Evolutionary conservation across 306 rosid species (phyloP).

Genomic region (Vigna hirtella): DNA sequence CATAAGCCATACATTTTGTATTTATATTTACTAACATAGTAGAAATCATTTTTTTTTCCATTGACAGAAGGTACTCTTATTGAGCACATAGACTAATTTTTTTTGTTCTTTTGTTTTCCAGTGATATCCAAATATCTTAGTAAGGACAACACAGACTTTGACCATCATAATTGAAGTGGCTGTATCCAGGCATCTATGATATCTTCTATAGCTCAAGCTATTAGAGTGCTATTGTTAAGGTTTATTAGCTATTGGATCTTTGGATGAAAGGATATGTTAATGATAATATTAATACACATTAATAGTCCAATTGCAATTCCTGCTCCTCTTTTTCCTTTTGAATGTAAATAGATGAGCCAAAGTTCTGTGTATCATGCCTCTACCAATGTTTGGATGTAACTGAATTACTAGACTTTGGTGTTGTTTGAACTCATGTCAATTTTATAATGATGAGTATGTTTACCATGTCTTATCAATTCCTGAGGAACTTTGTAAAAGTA

Average conservation of each 20-base stretch:
- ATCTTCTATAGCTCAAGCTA: background rate
- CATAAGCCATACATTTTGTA: background rate
- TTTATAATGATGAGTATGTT: background rate
- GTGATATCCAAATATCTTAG: background rate
- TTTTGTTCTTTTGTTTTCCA: background rate
- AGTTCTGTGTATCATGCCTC: background rate
- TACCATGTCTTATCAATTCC: background rate
- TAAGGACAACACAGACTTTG: background rate
- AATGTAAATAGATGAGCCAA: background rate
- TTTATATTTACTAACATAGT: background rate
- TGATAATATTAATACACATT: background rate
- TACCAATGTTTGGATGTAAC: background rate
- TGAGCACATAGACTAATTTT: background rate
- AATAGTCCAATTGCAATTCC: too few relatives aligned
- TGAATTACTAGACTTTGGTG: background rate
- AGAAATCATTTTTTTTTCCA: background rate
- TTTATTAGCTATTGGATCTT: background rate
- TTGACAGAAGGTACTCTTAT: background rate
- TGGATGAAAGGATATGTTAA: background rate
- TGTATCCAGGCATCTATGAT: background rate
- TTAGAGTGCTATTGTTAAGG: background rate
- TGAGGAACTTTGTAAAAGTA: background rate
- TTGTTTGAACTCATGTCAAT: background rate
- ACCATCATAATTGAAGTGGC: background rate
- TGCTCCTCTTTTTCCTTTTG: background rate